A percentile compares a stretch with the other conserved stretches of the same genome.
Evolutionary conservation across 257 asterid genomes (phyloP).

Genomic region (Datura wrightii): DNA sequence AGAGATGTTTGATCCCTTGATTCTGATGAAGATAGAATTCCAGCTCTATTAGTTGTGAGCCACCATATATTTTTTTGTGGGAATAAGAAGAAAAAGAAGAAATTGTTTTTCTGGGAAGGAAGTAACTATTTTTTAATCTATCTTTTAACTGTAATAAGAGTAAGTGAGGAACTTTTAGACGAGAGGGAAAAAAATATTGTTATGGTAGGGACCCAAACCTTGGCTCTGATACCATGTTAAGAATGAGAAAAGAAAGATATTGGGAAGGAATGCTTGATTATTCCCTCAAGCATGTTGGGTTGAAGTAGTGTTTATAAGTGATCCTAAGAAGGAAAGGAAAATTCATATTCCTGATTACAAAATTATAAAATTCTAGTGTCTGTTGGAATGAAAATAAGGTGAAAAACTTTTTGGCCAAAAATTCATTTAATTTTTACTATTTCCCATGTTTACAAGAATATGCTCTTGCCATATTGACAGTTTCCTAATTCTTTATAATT

Average conservation of each 20-base stretch:
- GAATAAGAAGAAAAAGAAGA: background rate
- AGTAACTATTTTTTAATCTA: background rate
- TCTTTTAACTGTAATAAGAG: background rate
- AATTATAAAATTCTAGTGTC: background rate
- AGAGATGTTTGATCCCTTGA: background rate
- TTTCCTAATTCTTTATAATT: background rate
- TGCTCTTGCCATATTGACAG: slow-evolving; percentile 7
- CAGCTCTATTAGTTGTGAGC: background rate
- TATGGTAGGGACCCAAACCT: background rate
- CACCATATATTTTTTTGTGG: background rate
- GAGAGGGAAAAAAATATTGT: background rate
- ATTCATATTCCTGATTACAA: background rate
- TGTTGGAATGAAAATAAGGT: slow-evolving; percentile 6
- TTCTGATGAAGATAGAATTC: background rate
- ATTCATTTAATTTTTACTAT: background rate
- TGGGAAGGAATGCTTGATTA: background rate
- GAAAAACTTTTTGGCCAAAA: background rate
- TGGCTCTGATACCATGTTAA: background rate
- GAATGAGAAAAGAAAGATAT: background rate
- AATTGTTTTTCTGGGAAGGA: background rate
- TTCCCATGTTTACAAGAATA: slow-evolving; percentile 20
- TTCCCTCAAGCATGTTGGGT: background rate
- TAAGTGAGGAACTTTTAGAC: background rate
- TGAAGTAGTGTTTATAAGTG: background rate
- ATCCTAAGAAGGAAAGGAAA: background rate